Percentiles rank a stretch among this genome's conserved stretches.
Evolutionary conservation across 1,284 basidiomycete species (phyloP).

Genomic region (Cutaneotrichosporon curvatum): DNA sequence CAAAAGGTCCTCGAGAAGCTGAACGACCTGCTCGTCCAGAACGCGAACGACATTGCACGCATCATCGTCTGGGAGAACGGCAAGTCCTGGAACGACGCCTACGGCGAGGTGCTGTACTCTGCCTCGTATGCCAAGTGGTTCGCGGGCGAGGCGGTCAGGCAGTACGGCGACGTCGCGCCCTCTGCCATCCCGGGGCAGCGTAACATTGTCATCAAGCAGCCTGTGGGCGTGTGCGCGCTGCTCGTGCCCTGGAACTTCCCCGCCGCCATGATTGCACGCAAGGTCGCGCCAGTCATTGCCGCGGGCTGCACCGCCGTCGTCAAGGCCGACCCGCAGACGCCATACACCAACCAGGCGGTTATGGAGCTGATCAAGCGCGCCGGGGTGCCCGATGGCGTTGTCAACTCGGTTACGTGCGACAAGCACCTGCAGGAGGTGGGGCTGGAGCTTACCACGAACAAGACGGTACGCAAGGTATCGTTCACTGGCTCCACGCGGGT

Average conservation of each 20-base stretch:
- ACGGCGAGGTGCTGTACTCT: slow-evolving; percentile 72
- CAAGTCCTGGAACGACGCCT: slow-evolving; percentile 73
- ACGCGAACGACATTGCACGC: slow-evolving; percentile 37
- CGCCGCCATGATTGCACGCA: slow-evolving; percentile 68
- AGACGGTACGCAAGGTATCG: slow-evolving; percentile 61
- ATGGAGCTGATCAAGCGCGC: slow-evolving; percentile 68
- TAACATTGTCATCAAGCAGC: slow-evolving; percentile 91
- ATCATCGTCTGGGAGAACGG: slow-evolving; percentile 67
- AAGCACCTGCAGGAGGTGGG: slow-evolving; percentile 39
- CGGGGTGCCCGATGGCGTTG: slow-evolving; percentile 86
- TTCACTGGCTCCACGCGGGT: slow-evolving; percentile 89
- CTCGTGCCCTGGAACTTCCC: slow-evolving; percentile 70
- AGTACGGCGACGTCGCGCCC: slow-evolving; percentile 69
- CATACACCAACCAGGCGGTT: slow-evolving; percentile 79
- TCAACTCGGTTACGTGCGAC: slow-evolving; percentile 75
- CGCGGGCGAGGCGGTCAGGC: slow-evolving; percentile 81
- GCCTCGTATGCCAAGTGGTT: slow-evolving; percentile 76
- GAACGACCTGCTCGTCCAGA: slow-evolving; percentile 27
- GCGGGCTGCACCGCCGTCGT: slow-evolving; percentile 94
- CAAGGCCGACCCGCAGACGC: slow-evolving; percentile 93
- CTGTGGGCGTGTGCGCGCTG: slow-evolving; percentile 57
- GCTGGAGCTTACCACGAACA: slow-evolving; percentile 42
- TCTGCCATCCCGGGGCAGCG: slow-evolving; percentile 64
- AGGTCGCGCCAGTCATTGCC: slow-evolving; percentile 60
- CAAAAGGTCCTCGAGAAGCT: slow-evolving; percentile 29